These are phyloP conservation scores for Fusarium tuaranense DNA, from an alignment of 2,329 filamentous ascomycete species.

Conservation along the genomic window DNA sequence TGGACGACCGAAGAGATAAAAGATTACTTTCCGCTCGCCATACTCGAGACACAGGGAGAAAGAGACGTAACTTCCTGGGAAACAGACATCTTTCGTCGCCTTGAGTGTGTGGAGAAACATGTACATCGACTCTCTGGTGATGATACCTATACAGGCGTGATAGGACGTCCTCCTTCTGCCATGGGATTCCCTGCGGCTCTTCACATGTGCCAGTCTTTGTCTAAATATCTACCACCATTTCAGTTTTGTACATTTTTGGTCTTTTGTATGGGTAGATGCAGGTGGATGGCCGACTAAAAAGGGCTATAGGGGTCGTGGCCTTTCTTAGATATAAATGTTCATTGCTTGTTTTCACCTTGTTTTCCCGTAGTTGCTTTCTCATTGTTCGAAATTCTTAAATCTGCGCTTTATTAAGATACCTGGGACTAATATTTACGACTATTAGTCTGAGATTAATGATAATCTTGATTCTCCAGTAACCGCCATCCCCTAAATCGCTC, in stretches of 20 bases:
- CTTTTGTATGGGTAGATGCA: background rate
- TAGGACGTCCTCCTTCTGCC: background rate
- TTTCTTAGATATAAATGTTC: background rate
- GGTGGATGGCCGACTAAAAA: background rate
- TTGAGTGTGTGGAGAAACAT: background rate
- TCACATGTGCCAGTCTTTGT: background rate
- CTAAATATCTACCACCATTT: background rate
- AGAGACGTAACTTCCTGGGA: background rate
- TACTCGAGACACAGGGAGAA: background rate
- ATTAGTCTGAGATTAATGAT: background rate
- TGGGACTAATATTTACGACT: background rate
- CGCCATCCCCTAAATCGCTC: background rate
- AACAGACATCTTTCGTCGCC: background rate
- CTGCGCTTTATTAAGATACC: fast-evolving
- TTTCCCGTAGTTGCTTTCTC: background rate
- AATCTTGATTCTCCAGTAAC: background rate
- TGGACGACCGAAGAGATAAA: background rate
- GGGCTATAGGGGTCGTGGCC: background rate
- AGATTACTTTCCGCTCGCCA: background rate
- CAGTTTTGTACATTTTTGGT: background rate
- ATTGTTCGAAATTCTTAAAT: background rate
- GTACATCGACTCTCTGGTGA: background rate
- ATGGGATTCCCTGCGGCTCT: background rate
- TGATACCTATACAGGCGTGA: background rate
- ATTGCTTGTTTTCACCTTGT: background rate